These are phyloP conservation scores for Backusella mclennaniae DNA, from an alignment of 192 early-diverging fungal genomes.

Conservation along the genomic window DNA sequence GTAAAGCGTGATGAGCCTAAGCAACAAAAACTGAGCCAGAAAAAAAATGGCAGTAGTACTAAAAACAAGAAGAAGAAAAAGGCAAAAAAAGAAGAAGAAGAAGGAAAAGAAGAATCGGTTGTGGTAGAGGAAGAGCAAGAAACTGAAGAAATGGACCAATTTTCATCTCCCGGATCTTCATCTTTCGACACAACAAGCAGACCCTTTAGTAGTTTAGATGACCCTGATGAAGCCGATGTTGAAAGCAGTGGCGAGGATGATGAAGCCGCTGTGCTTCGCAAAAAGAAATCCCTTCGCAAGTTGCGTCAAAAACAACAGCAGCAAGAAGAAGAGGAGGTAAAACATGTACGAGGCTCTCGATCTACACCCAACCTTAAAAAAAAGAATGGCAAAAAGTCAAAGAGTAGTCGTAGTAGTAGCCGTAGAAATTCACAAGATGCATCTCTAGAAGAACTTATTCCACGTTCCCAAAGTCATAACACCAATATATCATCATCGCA, in stretches of 20 bases:
- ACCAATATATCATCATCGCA: not conserved
- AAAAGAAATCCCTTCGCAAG: not conserved
- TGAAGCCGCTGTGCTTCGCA: not conserved
- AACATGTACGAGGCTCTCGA: not conserved
- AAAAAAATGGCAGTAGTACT: not conserved
- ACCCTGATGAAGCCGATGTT: not conserved
- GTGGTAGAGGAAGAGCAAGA: not conserved
- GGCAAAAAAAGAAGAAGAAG: not conserved
- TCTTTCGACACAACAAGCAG: not conserved
- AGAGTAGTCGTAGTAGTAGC: not conserved
- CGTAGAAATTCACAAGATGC: constrained; percentile 9
- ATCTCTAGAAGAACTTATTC: not conserved
- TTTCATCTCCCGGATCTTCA: not conserved
- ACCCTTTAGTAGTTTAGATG: not conserved
- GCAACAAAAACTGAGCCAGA: not conserved
- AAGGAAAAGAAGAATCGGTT: not conserved
- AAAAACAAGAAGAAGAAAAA: not conserved
- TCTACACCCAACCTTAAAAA: constrained; percentile 10
- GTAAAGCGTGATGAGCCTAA: not conserved
- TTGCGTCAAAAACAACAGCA: constrained; percentile 2
- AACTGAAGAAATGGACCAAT: not conserved
- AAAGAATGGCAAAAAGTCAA: constrained; percentile 14
- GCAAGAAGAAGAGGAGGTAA: not conserved
- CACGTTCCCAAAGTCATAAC: not conserved
- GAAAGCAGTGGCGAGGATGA: not conserved